These are phyloP conservation scores for Zygoascus ofunaensis DNA, from an alignment of 805 yeast genomes.

Conservation along the genomic window DNA sequence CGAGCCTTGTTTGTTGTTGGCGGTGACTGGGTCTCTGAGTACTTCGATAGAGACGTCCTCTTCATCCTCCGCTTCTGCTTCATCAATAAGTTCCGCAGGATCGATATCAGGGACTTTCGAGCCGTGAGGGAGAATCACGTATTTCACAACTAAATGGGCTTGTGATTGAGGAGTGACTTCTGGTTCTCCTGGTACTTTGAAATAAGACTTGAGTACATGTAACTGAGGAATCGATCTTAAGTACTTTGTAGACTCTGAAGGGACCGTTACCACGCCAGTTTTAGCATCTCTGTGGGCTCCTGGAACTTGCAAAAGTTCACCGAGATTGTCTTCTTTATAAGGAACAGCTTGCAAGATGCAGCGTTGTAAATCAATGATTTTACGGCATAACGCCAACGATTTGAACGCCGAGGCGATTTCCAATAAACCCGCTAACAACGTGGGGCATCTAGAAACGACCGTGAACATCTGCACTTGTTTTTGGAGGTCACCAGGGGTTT, in stretches of 20 bases:
- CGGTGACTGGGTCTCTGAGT: slow-evolving; percentile 60
- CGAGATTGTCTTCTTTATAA: slow-evolving; percentile 38
- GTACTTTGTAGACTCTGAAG: slow-evolving; percentile 9
- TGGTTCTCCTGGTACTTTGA: slow-evolving; percentile 80
- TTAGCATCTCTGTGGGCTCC: slow-evolving; percentile 33
- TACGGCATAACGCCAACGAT: slow-evolving; percentile 51
- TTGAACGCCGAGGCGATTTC: slow-evolving; percentile 79
- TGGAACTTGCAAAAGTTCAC: slow-evolving; percentile 76
- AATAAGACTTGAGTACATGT: slow-evolving; percentile 58
- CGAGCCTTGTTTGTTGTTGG: slow-evolving; percentile 57
- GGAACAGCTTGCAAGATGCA: slow-evolving; percentile 68
- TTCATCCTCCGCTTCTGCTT: slow-evolving; percentile 11
- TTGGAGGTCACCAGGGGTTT: slow-evolving; percentile 23
- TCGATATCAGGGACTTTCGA: slow-evolving; percentile 25
- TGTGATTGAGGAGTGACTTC: slow-evolving; percentile 62
- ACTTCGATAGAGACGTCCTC: slow-evolving; percentile 32
- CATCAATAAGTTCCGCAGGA: slow-evolving; percentile 15
- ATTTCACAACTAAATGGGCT: slow-evolving; percentile 68
- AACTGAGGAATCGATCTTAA: slow-evolving; percentile 52
- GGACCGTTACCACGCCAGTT: slow-evolving; percentile 11
- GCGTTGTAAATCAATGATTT: slow-evolving; percentile 58
- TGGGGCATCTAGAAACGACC: slow-evolving; percentile 55
- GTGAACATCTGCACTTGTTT: slow-evolving; percentile 40
- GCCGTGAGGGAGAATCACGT: slow-evolving; percentile 62
- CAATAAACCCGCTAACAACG: slow-evolving; percentile 58